phyloP scores from a whole-genome alignment of 202 grass and related monocot genomes.

The Zoysia matrella region DNA sequence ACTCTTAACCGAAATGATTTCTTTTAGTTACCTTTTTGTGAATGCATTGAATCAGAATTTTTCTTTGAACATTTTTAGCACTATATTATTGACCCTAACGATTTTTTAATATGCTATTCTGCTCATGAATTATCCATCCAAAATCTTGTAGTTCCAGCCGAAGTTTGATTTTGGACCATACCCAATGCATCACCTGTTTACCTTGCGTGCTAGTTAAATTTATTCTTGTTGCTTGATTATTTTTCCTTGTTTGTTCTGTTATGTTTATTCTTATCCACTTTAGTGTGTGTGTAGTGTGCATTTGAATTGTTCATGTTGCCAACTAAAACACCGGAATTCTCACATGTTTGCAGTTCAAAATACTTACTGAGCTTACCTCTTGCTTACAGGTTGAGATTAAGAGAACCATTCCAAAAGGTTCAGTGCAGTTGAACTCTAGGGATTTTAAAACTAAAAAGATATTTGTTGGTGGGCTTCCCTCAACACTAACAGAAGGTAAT shows the following conservation, averaged over 20 bases:
- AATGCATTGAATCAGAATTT: conserved; percentile 1
- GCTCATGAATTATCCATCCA: neutral
- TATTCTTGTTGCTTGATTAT: neutral
- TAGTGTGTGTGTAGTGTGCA: neutral
- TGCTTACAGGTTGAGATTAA: conserved; percentile 93
- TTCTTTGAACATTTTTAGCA: neutral
- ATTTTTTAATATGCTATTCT: neutral
- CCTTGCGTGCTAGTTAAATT: neutral
- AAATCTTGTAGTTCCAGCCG: neutral
- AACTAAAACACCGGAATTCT: conserved; percentile 19
- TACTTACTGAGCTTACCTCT: neutral
- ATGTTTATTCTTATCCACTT: neutral
- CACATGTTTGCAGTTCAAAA: conserved; percentile 16
- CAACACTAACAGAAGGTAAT: conserved; percentile 75
- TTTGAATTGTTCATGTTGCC: neutral
- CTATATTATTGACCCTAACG: neutral
- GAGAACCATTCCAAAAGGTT: conserved; percentile 88
- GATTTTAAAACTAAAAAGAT: conserved; percentile 93
- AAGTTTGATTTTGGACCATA: neutral
- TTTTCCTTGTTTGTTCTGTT: conserved; percentile 1
- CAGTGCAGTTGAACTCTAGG: conserved; percentile 55
- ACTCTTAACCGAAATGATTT: neutral
- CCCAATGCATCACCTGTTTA: neutral
- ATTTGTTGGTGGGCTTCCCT: conserved; percentile 84
- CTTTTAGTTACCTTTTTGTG: neutral